A percentile compares a stretch with the other conserved stretches of the same genome.
Conservation (phyloP, 768 basidiomycete genomes). For the Macrolepiota albuminosa region DNA sequence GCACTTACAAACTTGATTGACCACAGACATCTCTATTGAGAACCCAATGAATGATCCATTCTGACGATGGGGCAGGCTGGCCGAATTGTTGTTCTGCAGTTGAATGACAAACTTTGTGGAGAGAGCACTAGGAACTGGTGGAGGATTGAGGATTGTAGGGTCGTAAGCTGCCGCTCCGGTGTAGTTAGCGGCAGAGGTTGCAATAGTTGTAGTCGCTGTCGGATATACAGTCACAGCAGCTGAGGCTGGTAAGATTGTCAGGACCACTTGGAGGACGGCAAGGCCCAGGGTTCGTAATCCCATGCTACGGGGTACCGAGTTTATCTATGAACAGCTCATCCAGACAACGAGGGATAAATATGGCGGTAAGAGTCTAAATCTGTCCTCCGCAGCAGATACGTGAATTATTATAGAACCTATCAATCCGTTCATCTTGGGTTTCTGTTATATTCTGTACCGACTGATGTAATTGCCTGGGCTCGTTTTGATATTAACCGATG, state of each 20-base stretch:
- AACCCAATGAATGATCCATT: conserved; percentile 48
- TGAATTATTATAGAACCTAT: not conserved
- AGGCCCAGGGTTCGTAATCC: conserved; percentile 1
- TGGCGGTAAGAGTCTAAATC: not conserved
- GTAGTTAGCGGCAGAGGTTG: conserved; percentile 34
- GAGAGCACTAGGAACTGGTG: conserved; percentile 44
- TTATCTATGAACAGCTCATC: not conserved
- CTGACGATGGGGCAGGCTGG: conserved; percentile 14
- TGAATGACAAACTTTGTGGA: conserved; percentile 42
- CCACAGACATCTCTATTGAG: conserved; percentile 60
- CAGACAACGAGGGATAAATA: not conserved
- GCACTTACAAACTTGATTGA: conserved; percentile 43
- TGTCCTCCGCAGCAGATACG: not conserved
- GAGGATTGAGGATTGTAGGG: conserved; percentile 42
- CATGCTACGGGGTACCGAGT: conserved; percentile 1
- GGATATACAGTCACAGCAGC: conserved; percentile 30
- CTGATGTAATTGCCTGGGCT: not conserved
- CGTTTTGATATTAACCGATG: no score
- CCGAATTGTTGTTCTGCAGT: conserved; percentile 19
- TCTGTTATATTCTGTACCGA: not conserved
- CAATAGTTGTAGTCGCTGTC: conserved; percentile 19
- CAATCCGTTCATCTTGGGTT: not conserved
- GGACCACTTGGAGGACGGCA: conserved; percentile 7
- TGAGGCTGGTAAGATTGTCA: conserved; percentile 14
- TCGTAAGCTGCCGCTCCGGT: conserved; percentile 53